phyloP scores from a whole-genome alignment of 2,329 filamentous ascomycete species.

The Hypoxylon sp. region DNA sequence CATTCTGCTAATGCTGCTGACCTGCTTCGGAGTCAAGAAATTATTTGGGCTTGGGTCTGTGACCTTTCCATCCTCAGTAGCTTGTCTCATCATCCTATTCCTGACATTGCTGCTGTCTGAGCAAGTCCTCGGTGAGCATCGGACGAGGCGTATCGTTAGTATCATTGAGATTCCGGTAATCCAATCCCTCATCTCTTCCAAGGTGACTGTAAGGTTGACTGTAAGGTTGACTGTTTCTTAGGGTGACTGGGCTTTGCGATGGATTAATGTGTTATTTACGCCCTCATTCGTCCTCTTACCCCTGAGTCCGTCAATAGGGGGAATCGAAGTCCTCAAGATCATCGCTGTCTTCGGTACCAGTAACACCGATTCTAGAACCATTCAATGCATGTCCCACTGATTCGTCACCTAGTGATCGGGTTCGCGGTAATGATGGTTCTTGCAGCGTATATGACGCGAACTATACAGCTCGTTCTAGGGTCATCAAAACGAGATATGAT shows the following conservation, averaged over 20 bases:
- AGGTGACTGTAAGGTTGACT: background rate
- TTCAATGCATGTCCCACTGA: background rate
- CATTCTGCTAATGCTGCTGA: conserved; percentile 59
- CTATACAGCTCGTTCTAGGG: conserved; percentile 66
- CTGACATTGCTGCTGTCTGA: conserved; percentile 65
- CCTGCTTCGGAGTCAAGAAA: conserved; percentile 62
- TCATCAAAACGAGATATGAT: conserved; percentile 67
- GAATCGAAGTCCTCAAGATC: conserved; percentile 70
- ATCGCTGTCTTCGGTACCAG: conserved; percentile 72
- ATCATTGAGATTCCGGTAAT: conserved; percentile 69
- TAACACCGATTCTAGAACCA: background rate
- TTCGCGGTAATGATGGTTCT: conserved; percentile 67
- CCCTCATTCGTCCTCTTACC: conserved; percentile 73
- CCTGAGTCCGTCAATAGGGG: conserved; percentile 68
- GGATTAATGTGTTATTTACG: conserved; percentile 72
- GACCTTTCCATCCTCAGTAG: conserved; percentile 72
- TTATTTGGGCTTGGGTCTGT: conserved; percentile 63
- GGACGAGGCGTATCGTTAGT: conserved; percentile 63
- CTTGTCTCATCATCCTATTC: conserved; percentile 70
- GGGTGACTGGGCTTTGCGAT: conserved; percentile 71
- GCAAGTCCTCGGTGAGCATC: conserved; percentile 62
- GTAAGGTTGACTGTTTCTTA: conserved; percentile 50
- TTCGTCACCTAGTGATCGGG: conserved; percentile 63
- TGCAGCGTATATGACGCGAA: conserved; percentile 69
- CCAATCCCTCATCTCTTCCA: background rate